Evolutionary conservation across 2,329 filamentous ascomycete genomes (phyloP), one percentile per base, ranked within the genome.

Genomic region (Aspergillus udagawae): DNA sequence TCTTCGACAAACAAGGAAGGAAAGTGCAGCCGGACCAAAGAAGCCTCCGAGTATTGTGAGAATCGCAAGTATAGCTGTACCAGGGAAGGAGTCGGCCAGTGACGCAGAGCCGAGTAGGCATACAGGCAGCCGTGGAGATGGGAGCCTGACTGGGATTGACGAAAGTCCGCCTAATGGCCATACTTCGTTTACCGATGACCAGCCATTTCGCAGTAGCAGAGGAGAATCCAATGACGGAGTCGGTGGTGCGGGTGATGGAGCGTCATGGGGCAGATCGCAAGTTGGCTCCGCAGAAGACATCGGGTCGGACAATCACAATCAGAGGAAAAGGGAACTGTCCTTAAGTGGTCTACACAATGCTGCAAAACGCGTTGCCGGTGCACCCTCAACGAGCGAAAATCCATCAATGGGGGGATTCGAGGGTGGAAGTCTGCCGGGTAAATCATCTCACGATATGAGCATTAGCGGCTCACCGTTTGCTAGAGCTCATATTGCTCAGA

Each of bases 381-480:
- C 64, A 3, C 65, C 69, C 10, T 62, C 66, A 1, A 60, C 63
- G 4, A 58, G 61, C 4, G 70, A 72, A 9, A 63, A 70, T 29
- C 51, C 62, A 29, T 62, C 50, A 9, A 58, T 65, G 47, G 64
- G 63, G 9, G 65, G 64, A 47, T 59, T 57, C 23, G 64, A 63
- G 25, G 56, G 55, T 35, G 52, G 60, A 27, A 71, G 67, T 51
- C 58, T 68, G 17, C 66, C 61, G n/a, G 64, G 63, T 12, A 61
- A 64, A 54, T 57, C 56, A 51, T 69, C 69, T 58, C 65, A 67
- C 2, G 67, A 68, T 62, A 67, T 68, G 44, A 77, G 75, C 49
- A 80, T 79, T 45, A 80, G 76, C 55, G 79, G 80, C 7, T 76
- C 74, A 35, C 80, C 80, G 21, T 82, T 82, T 64, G 67, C 76